phyloP scores from a whole-genome alignment of 441 rosid species.

The Macaranga tanarius region DNA sequence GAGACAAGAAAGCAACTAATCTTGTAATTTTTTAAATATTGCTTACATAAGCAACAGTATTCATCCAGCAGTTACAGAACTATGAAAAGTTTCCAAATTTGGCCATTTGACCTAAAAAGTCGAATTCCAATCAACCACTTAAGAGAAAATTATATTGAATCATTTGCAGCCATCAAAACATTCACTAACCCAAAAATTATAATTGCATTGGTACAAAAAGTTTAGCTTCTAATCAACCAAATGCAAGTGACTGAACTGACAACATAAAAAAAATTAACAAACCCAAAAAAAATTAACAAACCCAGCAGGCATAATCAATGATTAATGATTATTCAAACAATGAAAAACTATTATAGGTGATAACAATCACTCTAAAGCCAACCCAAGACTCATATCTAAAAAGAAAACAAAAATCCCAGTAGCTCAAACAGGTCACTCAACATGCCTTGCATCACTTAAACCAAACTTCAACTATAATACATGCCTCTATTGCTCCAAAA shows the following conservation, averaged over 20 bases:
- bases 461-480: neutral
- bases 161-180: neutral
- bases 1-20: conserved; percentile 4
- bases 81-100: conserved; percentile 11
- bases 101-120: neutral
- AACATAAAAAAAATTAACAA: neutral
- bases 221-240: conserved; percentile 9
- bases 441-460: neutral
- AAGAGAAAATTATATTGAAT: neutral
- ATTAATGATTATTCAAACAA: too few relatives aligned
- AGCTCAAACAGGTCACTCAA: conserved; percentile 3
- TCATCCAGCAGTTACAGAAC: neutral
- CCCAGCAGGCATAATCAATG: neutral
- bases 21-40: neutral
- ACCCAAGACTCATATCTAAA: neutral
- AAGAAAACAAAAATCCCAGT: neutral
- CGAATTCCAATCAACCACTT: neutral
- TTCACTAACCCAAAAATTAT: neutral
- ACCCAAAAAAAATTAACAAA: conserved; percentile 3
- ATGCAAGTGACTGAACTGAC: neutral
- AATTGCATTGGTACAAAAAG: neutral
- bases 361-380: conserved; percentile 12
- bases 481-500: neutral
- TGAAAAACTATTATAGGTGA: neutral
- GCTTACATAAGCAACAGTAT: conserved; percentile 7